Percentiles rank a stretch among this genome's conserved stretches.
Conservation (phyloP, 169 alveolate genomes). For the Plasmodium vivax region DNA sequence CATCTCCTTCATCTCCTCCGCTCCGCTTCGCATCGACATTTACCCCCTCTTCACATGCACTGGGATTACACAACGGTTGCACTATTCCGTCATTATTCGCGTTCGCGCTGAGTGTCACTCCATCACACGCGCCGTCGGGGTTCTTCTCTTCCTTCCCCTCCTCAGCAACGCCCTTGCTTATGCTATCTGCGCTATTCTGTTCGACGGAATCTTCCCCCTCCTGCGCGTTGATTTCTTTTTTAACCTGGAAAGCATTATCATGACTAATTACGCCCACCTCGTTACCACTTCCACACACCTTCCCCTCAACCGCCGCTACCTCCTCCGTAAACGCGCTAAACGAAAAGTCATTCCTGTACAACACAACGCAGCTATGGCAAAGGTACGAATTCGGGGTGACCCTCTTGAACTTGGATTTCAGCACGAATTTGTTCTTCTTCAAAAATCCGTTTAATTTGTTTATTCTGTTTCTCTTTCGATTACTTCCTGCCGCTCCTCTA, state of each 20-base stretch:
- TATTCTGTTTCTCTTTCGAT: conserved; percentile 8
- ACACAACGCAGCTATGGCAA: conserved; percentile 29
- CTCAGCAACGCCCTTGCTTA: neutral
- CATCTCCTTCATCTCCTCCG: neutral
- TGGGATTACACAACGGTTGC: neutral
- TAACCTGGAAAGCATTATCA: neutral
- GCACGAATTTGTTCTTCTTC: conserved; percentile 14
- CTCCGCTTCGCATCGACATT: neutral
- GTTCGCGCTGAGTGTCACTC: neutral
- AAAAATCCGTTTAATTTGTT: conserved; percentile 42
- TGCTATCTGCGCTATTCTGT: neutral
- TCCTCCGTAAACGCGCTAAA: conserved; percentile 20
- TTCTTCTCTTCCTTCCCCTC: neutral
- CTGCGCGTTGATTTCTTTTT: neutral
- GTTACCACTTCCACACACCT: neutral
- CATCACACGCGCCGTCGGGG: neutral
- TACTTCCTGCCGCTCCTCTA: neutral
- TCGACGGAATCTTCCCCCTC: neutral
- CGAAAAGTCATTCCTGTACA: conserved; percentile 40
- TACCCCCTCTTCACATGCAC: neutral
- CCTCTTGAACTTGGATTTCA: conserved; percentile 60
- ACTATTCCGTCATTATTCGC: neutral
- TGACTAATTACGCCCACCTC: neutral
- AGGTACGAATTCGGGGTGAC: conserved; percentile 37
- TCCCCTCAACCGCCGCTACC: neutral